Evolutionary conservation across 2,329 filamentous ascomycete genomes (phyloP), one percentile per base, ranked within the genome.

Genomic region (Atkinsonella texensis): DNA sequence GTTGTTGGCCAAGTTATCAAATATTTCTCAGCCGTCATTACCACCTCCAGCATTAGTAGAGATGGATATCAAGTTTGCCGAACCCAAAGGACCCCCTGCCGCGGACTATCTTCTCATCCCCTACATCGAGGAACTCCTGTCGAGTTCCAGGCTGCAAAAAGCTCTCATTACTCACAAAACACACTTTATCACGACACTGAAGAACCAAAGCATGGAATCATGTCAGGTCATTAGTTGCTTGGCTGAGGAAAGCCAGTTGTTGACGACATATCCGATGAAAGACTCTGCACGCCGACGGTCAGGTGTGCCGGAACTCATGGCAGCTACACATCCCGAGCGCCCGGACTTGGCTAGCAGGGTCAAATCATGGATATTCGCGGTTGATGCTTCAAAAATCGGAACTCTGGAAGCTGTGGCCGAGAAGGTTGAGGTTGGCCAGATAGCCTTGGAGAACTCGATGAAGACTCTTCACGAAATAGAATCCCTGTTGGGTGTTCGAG

Each of bases 161-260:
- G 68, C 69, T 0, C 65, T 75, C 28, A 77, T 82, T 44, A 65
- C 75, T 33, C 76, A 83, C 56, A 83, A 81, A 57, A 72, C 79
- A 0, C 74, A 83, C 59, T 65, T 81, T 46, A 77, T 73, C 53
- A 61, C 69, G 15, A 62, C 68, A 15, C 64, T 85, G 12, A 62
- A 70, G 18, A 76, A 71, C 55, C 73, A 81, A 55, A 67, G 70
- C 20, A 74, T 75, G 53, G 74, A 79, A 11, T 70, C 71, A 13
- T 67, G 68, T 49, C 73, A 77, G 60, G 61, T 67, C 1, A 65
- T 84, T 8, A 71, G 74, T 47, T 77, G 74, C 52, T 67, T 84
- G 2, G 72, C 74, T 11, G 76, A 84, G 47, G 80, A 84, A 60
- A 84, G 81, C 58, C 79, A 81, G 55, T 66, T 85, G 15, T 70